Conservation (phyloP, 495 filamentous ascomycete species). For the Penicillium fimorum region DNA sequence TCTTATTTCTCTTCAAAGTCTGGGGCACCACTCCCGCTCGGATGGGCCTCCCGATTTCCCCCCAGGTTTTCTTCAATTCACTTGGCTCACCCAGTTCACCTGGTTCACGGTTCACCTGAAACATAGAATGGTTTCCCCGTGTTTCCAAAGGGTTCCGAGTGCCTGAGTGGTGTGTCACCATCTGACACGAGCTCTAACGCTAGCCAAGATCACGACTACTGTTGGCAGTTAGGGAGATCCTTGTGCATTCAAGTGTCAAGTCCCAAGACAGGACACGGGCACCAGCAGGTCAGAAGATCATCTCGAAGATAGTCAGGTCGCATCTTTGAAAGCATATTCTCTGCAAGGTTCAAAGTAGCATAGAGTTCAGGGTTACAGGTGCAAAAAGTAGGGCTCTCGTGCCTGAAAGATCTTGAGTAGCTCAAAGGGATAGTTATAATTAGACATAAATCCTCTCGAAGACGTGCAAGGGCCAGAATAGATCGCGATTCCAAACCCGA, state of each 20-base stretch:
- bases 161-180: neutral
- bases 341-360: neutral
- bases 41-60: neutral
- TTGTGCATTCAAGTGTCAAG: constrained; percentile 3
- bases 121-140: neutral
- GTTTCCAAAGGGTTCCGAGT: neutral
- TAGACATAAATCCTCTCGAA: neutral
- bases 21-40: constrained; percentile 1
- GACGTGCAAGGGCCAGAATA: neutral
- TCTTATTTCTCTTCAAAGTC: neutral
- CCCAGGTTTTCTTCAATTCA: neutral
- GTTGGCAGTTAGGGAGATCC: neutral
- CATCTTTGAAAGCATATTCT: neutral
- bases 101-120: neutral
- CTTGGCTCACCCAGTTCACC: neutral
- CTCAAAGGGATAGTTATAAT: neutral
- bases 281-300: constrained; percentile 6
- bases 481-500: neutral
- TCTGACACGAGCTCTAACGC: constrained; percentile 1
- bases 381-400: neutral
- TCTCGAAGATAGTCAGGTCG: neutral
- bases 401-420: neutral
- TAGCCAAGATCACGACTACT: neutral
- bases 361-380: neutral
- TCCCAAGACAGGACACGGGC: constrained; percentile 1